A percentile compares a stretch with the other conserved stretches of the same genome.
Evolutionary conservation across 495 filamentous ascomycete genomes (phyloP).

Genomic region (Lentithecium fluviatile): DNA sequence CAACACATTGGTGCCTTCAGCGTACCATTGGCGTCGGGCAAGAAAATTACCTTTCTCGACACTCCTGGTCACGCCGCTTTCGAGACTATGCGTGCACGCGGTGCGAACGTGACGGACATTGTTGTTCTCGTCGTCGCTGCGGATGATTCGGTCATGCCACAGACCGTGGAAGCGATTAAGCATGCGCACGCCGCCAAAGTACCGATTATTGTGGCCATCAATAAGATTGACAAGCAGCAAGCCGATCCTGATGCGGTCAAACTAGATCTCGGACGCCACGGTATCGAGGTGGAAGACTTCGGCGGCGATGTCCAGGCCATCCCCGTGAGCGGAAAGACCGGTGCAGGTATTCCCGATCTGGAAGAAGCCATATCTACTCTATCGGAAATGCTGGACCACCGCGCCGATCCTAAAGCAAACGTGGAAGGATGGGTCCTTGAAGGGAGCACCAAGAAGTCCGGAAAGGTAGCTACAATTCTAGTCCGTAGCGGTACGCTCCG

Average conservation of each 20-base stretch:
- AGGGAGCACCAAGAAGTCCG: slow-evolving; percentile 81
- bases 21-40: slow-evolving; percentile 78
- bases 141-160: slow-evolving; percentile 96
- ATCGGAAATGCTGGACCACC: slow-evolving; percentile 85
- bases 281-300: slow-evolving; percentile 89
- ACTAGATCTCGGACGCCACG: slow-evolving; percentile 77
- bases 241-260: slow-evolving; percentile 80
- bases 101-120: slow-evolving; percentile 95
- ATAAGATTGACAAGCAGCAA: slow-evolving; percentile 89
- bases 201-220: slow-evolving; percentile 97
- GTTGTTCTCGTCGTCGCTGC: slow-evolving; percentile 95
- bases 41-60: slow-evolving; percentile 92
- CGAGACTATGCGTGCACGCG: slow-evolving; percentile 89
- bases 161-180: slow-evolving; percentile 94
- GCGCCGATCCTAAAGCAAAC: slow-evolving; percentile 71
- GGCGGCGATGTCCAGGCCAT: slow-evolving; percentile 94
- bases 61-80: slow-evolving; percentile 97
- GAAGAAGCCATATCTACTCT: slow-evolving; percentile 84
- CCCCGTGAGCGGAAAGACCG: slow-evolving; percentile 87
- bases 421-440: slow-evolving; percentile 95
- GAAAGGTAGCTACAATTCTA: slow-evolving; percentile 84
- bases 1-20: slow-evolving; percentile 99
- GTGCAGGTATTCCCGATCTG: slow-evolving; percentile 84
- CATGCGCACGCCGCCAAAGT: slow-evolving; percentile 88
- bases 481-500: slow-evolving; percentile 83